Base-by-base conservation (phyloP, 2,329 filamentous ascomycete species). In the Colletotrichum lupini region DNA sequence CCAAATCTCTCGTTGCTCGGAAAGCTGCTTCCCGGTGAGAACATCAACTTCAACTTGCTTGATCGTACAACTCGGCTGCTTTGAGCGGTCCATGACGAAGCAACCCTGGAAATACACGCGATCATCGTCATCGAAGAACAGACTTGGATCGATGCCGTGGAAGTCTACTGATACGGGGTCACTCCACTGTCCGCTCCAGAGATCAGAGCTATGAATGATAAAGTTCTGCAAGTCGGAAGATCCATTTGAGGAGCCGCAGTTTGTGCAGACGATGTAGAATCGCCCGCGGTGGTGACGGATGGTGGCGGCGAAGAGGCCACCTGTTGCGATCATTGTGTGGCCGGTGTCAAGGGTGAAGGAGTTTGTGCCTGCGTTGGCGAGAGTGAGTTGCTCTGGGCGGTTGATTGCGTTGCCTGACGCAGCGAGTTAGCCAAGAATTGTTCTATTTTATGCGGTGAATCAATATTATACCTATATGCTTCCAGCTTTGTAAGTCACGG, bases 81-180 rank as follows among this genome's bases (percentile, higher is more conserved):
- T 79, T 75, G 56, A 52, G 12, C 30, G 63, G 6, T 22, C 35
- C 7, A 59, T n/a, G 8, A 60, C 8, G 56, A 62, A 55, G 8
- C 56, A 67, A 0, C 65, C 65, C 30, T 67, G 49, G 24, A 85
- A 75, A 77, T 84, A 85, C 0, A 82, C 83, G 71, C 84, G 83
- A 42, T 81, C 83, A 59, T 84, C 82, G 64, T 84, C 83, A 69
- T 85, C 82, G 73, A 84, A 80, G 72, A 82, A 83, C 58, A 83
- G 81, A 35, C 80, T 81, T 46, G 82, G 82, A 72, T 84, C 83
- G 61, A 84, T 83, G 37, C 79, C 76, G 30, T 75, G 76, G 65
- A 82, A 82, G 16, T 79, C 75, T 12, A 84, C 78, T 42, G 76
- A 75, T 2, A 84, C 75, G 0, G 83, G 78, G 16, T 80, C 76